Conservation (phyloP, 1,284 basidiomycete genomes). For the Xerocomus minutiporus region DNA sequence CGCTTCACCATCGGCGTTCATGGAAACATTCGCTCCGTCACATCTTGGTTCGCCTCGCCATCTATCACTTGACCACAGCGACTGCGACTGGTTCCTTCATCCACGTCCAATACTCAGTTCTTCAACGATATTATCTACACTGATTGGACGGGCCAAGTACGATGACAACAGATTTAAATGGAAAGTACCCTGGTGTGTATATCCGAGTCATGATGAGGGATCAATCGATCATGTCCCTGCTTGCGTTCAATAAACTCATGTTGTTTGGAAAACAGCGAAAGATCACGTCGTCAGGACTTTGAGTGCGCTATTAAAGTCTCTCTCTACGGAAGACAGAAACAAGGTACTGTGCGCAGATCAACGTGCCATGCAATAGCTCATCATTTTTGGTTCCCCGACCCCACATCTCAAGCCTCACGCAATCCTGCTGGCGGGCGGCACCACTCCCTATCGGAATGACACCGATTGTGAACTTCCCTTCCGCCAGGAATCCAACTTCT, state of each 20-base stretch:
- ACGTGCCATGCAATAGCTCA: neutral
- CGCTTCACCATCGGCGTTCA: conserved; percentile 70
- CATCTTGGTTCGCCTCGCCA: neutral
- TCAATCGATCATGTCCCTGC: neutral
- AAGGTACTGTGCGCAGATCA: conserved; percentile 40
- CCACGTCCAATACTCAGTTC: neutral
- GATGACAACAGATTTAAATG: conserved; percentile 14
- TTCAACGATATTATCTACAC: neutral
- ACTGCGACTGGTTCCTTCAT: too few relatives aligned
- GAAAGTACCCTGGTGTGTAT: conserved; percentile 24
- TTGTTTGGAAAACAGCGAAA: conserved; percentile 31
- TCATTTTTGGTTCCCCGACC: neutral
- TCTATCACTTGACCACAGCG: too few relatives aligned
- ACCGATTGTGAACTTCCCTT: conserved; percentile 84
- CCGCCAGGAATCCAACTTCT: conserved; percentile 83
- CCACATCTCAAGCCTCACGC: conserved; percentile 52
- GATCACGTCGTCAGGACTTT: conserved; percentile 52
- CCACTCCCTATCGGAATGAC: conserved; percentile 71
- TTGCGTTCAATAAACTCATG: neutral
- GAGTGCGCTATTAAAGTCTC: conserved; percentile 41
- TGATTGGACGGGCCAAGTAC: neutral
- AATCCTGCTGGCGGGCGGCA: conserved; percentile 55
- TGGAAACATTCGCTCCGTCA: neutral
- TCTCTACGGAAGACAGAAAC: conserved; percentile 44
- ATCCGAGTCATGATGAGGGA: neutral